Base-by-base conservation (phyloP, 345 rosid species). In the Eucalyptus pauciflora region DNA sequence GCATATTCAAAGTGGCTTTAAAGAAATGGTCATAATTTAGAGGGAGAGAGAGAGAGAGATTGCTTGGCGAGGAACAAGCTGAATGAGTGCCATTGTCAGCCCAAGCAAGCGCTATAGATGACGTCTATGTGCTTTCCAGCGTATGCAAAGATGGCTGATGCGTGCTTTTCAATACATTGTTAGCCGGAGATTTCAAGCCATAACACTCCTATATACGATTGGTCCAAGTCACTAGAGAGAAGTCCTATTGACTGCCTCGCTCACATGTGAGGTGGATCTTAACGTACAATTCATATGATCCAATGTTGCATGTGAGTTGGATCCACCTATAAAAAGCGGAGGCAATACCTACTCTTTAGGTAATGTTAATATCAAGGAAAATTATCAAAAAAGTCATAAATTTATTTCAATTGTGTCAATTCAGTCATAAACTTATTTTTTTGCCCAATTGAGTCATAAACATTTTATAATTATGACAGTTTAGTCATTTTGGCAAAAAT, bases 401-500 rank as follows among this genome's bases (percentile, higher is more conserved):
- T 50, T 6, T 50, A 50, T 50, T 50, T 0, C 0, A 50, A 50
- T 15, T 50, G 1, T 50, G 1, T 0, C 18, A 50, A 50, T 50
- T 15, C 1, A 5, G 0, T 50, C 18, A 50, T 15, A 50, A 15
- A 15, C 0, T 50, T 15, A 2, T 50, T 15, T 15, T 13, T 50
- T 50, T 50, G 7, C 1, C 13, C 13, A 48, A 11, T 3, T 48
- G 5, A 48, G 2, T 48, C 5, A 0, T 48, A 48, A 48, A 48
- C 4, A 48, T 48, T 48, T 48, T 48, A 1, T 4, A 48, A 48
- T 48, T 48, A 48, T 48, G 13, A 0, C 13, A 11, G 1, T 50
- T 50, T 1, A 50, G 50, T 50, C 16, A 4, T 50, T 50, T 0
- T 11, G 2, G 0, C 0, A 1, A 50, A 50, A 50, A 16, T 50